These are phyloP conservation scores for Alisma plantagoaquatica DNA, from an alignment of 106 monocot genomes.

Conservation along the genomic window DNA sequence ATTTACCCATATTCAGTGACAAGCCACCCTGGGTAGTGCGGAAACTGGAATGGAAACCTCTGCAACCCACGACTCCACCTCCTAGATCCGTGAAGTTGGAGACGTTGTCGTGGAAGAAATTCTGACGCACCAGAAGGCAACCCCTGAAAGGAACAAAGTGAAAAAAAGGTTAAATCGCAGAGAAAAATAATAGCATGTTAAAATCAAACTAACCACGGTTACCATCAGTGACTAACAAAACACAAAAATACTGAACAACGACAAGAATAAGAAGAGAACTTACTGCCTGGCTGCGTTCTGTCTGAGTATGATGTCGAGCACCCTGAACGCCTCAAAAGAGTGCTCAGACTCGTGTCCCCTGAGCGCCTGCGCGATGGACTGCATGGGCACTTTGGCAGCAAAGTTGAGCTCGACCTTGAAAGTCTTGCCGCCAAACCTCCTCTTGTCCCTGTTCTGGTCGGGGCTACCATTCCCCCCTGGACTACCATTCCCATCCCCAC, in stretches of 20 bases:
- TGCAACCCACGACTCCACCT: slow-evolving; percentile 72
- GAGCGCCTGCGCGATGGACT: slow-evolving; percentile 52
- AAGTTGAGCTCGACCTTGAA: slow-evolving; percentile 71
- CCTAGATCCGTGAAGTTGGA: slow-evolving; percentile 57
- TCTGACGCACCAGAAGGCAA: slow-evolving; percentile 84
- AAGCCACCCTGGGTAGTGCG: slow-evolving; percentile 51
- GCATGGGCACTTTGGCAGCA: slow-evolving; percentile 85
- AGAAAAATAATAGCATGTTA: too few relatives aligned
- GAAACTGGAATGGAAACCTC: slow-evolving; percentile 91
- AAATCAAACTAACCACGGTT: too few relatives aligned
- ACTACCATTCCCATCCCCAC: slow-evolving; percentile 17
- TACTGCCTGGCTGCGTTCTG: slow-evolving; percentile 90
- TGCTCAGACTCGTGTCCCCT: slow-evolving; percentile 69
- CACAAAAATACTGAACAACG: too few relatives aligned
- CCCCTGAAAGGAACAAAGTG: too few relatives aligned
- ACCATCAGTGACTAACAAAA: too few relatives aligned
- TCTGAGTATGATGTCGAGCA: slow-evolving; percentile 80
- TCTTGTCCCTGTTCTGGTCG: slow-evolving; percentile 43
- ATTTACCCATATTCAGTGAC: slow-evolving; percentile 86
- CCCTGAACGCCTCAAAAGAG: slow-evolving; percentile 75
- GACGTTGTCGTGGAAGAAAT: slow-evolving; percentile 62
- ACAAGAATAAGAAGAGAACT: too few relatives aligned
- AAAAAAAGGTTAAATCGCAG: too few relatives aligned
- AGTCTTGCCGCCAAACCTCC: slow-evolving; percentile 49
- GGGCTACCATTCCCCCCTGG: slow-evolving; percentile 50